phyloP scores from a whole-genome alignment of 768 basidiomycete species.

The Agrocybe pediades region DNA sequence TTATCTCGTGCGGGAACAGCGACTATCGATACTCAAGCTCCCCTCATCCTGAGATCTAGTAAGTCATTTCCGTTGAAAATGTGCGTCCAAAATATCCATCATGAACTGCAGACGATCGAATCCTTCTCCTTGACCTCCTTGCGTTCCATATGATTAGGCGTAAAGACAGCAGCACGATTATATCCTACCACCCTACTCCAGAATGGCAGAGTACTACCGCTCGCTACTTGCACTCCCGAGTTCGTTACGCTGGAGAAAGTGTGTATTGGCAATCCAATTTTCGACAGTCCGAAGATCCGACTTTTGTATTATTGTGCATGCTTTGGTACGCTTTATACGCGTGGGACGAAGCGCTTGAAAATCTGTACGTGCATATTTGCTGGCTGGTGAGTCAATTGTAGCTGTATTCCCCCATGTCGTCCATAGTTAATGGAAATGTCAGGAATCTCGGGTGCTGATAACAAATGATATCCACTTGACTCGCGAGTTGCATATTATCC shows the following conservation, averaged over 20 bases:
- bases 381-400: slow-evolving; percentile 39
- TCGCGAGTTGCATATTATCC: slow-evolving; percentile 52
- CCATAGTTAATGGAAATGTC: neutral
- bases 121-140: slow-evolving; percentile 43
- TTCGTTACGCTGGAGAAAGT: slow-evolving; percentile 40
- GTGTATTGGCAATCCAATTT: slow-evolving; percentile 48
- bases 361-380: slow-evolving; percentile 50
- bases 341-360: slow-evolving; percentile 60
- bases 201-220: slow-evolving; percentile 37
- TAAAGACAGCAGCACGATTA: slow-evolving; percentile 41
- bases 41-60: slow-evolving; percentile 27
- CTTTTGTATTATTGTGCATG: slow-evolving; percentile 50
- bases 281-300: slow-evolving; percentile 46
- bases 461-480: slow-evolving; percentile 38
- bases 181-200: slow-evolving; percentile 43
- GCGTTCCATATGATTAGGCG: slow-evolving; percentile 44
- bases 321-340: slow-evolving; percentile 62
- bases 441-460: slow-evolving; percentile 21
- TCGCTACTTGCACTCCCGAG: slow-evolving; percentile 38
- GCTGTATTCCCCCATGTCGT: neutral
- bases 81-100: neutral
- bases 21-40: slow-evolving; percentile 39
- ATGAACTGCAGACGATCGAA: slow-evolving; percentile 23
- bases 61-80: neutral
- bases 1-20: slow-evolving; percentile 15